Conservation (phyloP, 306 rosid species). For the Myrica gale region DNA sequence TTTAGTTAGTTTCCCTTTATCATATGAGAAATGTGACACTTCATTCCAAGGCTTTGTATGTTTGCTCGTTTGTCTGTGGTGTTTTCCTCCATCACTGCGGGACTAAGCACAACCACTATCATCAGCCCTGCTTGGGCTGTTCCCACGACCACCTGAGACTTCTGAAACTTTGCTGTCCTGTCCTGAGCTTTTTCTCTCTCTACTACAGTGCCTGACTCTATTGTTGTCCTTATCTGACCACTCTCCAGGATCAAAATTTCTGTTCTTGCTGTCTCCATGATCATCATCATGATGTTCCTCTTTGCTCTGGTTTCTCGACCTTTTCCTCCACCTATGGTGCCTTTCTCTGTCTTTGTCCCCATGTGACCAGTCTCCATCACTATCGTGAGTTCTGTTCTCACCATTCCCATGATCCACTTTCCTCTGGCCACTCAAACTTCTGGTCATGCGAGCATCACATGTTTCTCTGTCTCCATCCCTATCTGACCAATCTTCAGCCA, state of each 20-base stretch:
- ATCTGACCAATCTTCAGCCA: constrained; percentile 11
- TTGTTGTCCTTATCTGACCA: constrained; percentile 21
- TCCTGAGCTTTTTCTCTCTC: constrained; percentile 23
- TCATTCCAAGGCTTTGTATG: not conserved
- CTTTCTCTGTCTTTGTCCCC: constrained; percentile 25
- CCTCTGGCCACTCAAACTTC: constrained; percentile 13
- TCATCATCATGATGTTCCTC: constrained; percentile 19
- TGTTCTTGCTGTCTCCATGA: constrained; percentile 20
- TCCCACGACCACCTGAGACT: constrained; percentile 5
- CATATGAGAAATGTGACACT: constrained; percentile 8
- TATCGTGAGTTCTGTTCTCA: constrained; percentile 27
- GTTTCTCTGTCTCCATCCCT: constrained; percentile 16
- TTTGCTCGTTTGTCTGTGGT: constrained; percentile 9
- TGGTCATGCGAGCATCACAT: constrained; percentile 17
- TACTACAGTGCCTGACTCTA: not conserved
- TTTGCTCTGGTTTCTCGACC: constrained; percentile 27
- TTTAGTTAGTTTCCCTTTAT: not conserved
- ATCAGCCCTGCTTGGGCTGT: not conserved
- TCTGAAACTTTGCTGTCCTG: constrained; percentile 8
- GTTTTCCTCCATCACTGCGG: constrained; percentile 16
- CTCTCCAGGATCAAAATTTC: constrained; percentile 27
- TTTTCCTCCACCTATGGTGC: constrained; percentile 26
- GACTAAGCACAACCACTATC: constrained; percentile 16
- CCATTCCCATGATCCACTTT: constrained; percentile 19
- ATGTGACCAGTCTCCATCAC: constrained; percentile 33